Conservation (phyloP, 805 yeast genomes). For the Barnettozyma californica region DNA sequence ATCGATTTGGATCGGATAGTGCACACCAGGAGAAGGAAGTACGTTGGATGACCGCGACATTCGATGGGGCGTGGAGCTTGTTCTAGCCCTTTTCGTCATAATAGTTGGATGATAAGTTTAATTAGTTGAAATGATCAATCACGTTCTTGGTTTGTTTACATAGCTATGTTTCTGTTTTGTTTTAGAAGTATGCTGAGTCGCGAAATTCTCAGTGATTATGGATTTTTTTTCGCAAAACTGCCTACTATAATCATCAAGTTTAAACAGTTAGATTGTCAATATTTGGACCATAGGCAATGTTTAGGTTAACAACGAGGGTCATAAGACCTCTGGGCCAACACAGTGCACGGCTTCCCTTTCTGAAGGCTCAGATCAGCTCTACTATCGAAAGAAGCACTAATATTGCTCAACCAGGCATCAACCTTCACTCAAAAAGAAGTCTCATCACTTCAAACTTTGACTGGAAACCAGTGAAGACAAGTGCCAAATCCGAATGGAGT, state of each 20-base stretch:
- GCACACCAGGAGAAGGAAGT: constrained; percentile 39
- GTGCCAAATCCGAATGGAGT: constrained; percentile 27
- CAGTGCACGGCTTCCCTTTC: neutral
- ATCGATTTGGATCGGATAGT: constrained; percentile 37
- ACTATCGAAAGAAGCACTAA: neutral
- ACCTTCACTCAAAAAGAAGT: constrained; percentile 13
- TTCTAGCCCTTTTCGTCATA: constrained; percentile 16
- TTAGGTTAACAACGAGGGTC: neutral
- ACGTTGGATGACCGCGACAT: constrained; percentile 34
- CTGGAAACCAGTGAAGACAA: constrained; percentile 73
- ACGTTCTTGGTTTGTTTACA: too few relatives aligned
- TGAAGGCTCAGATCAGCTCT: neutral
- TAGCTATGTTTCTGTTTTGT: too few relatives aligned
- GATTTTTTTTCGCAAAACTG: neutral
- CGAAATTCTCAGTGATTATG: neutral
- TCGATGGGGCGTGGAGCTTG: constrained; percentile 31
- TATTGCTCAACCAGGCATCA: neutral
- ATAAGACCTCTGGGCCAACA: neutral
- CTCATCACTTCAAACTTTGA: constrained; percentile 69
- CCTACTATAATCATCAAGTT: too few relatives aligned
- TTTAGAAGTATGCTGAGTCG: neutral
- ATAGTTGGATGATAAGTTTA: too few relatives aligned
- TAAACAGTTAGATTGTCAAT: too few relatives aligned
- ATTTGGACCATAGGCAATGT: neutral
- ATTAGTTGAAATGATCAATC: too few relatives aligned